Percentiles rank a stretch among this genome's conserved stretches.
Conservation (phyloP, 169 alveolate genomes). For the Plasmodium ovale region DNA sequence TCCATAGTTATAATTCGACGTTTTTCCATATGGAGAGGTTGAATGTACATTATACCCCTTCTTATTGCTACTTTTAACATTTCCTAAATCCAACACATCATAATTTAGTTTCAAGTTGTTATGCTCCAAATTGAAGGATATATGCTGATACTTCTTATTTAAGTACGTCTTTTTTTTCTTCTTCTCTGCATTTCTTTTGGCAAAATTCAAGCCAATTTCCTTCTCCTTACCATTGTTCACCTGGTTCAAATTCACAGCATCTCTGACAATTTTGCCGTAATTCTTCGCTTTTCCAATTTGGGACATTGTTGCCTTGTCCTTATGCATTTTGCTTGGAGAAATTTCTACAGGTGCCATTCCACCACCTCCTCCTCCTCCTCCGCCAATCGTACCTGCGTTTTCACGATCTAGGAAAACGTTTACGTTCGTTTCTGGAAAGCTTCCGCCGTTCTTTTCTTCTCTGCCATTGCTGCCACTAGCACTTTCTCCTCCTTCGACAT, state of each 20-base stretch:
- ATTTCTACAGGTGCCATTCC: too few relatives aligned
- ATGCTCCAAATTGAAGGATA: constrained; percentile 11
- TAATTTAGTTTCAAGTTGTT: neutral
- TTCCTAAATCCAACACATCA: constrained; percentile 5
- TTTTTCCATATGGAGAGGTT: constrained; percentile 6
- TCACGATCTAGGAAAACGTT: too few relatives aligned
- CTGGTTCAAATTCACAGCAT: too few relatives aligned
- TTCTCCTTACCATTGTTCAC: too few relatives aligned
- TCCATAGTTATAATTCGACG: constrained; percentile 26
- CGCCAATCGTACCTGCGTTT: too few relatives aligned
- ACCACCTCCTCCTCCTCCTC: too few relatives aligned
- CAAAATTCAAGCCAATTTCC: constrained; percentile 6
- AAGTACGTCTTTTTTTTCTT: constrained; percentile 36
- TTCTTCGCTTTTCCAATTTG: neutral
- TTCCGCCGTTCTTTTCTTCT: too few relatives aligned
- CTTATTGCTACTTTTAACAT: constrained; percentile 13
- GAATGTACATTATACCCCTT: neutral
- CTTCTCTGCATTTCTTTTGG: constrained; percentile 21
- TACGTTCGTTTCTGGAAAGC: too few relatives aligned
- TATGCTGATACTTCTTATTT: constrained; percentile 2
- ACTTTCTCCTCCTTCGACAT: neutral
- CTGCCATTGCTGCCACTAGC: neutral
- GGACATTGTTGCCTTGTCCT: too few relatives aligned
- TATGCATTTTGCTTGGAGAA: too few relatives aligned
- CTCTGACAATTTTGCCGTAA: neutral